Base-by-base conservation (phyloP, 2,329 filamentous ascomycete species). In the Thielaviopsis punctulata region DNA sequence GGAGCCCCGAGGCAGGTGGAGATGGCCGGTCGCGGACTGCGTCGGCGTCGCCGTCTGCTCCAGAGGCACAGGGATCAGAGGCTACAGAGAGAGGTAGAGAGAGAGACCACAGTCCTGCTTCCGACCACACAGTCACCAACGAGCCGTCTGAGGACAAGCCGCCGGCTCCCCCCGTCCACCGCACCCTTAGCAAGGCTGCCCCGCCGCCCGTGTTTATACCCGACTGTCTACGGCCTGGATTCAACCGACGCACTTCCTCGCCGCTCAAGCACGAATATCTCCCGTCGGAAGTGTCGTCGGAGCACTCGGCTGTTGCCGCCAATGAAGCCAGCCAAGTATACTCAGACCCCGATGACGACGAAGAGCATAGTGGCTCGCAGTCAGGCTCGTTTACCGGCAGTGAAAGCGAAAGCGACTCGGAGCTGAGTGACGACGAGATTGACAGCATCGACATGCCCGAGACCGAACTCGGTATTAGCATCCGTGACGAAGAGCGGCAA, bases 221-320 rank as follows among this genome's bases (percentile, higher is more conserved):
- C 2, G 53, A 55, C 9, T 49, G 45, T 23, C 46, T 52, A 3
- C 53, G 49, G 8, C 51, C 33, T n/a, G 72, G 64, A 64, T 58
- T 77, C 21, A 77, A 82, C 61, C 79, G 89, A 45, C 79, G 88
- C 18, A 84, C 80, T 1, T 96, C 92, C 0, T 98, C 92, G 1
- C 92, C 92, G 0, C 71, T 98, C 48, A 98, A 98, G 68, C 90
- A 96, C 62, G 90, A 98, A 67, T 98, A 95, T 60, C 82, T 89
- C 57, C 90, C 90, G 13, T 96, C 92, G 1, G 77, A 81, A 49
- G 66, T 72, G 47, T 79, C 76, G 0, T 80, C 77, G 0, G 69
- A 78, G 6, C 78, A 77, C 45, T 81, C 79, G 0, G 76, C 77
- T 2, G 43, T 78, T 9, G 41, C 45, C 12, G 30, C 78, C 6